Evolutionary conservation across 495 filamentous ascomycete species (phyloP).

Genomic region (Penicillium parvum): DNA sequence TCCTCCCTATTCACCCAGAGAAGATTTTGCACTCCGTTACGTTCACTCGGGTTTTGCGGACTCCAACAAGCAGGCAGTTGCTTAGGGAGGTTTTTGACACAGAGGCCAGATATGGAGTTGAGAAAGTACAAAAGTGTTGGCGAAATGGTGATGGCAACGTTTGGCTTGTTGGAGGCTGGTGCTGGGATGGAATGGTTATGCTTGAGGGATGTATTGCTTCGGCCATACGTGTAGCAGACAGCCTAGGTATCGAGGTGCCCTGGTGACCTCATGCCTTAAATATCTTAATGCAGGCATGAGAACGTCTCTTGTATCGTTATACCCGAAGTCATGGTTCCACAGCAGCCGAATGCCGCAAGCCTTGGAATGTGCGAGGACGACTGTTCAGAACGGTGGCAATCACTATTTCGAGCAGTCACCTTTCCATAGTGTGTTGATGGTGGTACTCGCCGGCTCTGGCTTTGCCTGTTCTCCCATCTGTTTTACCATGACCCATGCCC

Average conservation of each 20-base stretch:
- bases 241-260: conserved; percentile 45
- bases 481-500: not conserved
- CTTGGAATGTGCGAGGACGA: too few species aligned
- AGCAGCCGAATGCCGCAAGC: too few species aligned
- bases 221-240: conserved; percentile 46
- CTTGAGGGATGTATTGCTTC: conserved; percentile 56
- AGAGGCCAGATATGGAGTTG: not conserved
- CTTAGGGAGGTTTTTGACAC: conserved; percentile 32
- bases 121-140: conserved; percentile 22
- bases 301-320: too few species aligned
- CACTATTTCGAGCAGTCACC: too few species aligned
- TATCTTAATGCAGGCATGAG: too few species aligned
- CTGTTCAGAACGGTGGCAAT: too few species aligned
- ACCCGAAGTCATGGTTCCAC: too few species aligned
- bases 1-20: conserved; percentile 22
- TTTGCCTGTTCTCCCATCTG: not conserved
- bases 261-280: too few species aligned
- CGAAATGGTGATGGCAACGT: conserved; percentile 47
- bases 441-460: too few species aligned
- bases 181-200: conserved; percentile 62
- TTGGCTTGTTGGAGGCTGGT: conserved; percentile 52
- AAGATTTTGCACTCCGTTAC: conserved; percentile 24
- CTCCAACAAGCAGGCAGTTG: conserved; percentile 20
- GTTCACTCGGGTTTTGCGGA: conserved; percentile 32
- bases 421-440: too few species aligned